These are phyloP conservation scores for Colletotrichum theobromicola DNA, from an alignment of 2,329 filamentous ascomycete genomes.

Conservation along the genomic window DNA sequence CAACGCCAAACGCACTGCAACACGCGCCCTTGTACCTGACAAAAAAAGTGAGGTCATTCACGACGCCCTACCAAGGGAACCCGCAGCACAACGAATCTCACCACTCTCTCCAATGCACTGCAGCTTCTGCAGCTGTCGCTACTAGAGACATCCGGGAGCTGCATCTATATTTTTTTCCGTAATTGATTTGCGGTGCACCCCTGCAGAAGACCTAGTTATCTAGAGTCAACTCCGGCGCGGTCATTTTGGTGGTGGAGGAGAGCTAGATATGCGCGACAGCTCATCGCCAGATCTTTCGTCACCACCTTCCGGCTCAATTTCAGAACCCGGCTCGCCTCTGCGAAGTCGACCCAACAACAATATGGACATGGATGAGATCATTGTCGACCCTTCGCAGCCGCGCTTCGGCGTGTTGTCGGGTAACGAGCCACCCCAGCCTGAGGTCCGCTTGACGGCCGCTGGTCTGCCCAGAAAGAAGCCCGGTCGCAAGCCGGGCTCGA, in stretches of 20 bases:
- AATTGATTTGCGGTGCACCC: not conserved
- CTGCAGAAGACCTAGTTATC: not conserved
- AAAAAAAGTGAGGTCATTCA: slow-evolving; percentile 24
- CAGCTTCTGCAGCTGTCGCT: not conserved
- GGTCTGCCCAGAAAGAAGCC: slow-evolving; percentile 68
- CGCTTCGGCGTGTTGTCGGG: slow-evolving; percentile 36
- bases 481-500: slow-evolving; percentile 67
- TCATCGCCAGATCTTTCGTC: slow-evolving; percentile 57
- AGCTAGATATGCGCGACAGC: slow-evolving; percentile 36
- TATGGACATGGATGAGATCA: slow-evolving; percentile 55
- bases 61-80: not conserved
- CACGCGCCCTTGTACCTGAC: slow-evolving; percentile 2
- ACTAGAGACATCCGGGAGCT: not conserved
- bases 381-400: slow-evolving; percentile 47
- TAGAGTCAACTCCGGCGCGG: not conserved
- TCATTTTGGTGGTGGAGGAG: slow-evolving; percentile 14
- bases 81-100: not conserved
- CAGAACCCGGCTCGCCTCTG: slow-evolving; percentile 53
- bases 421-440: slow-evolving; percentile 14
- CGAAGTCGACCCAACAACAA: slow-evolving; percentile 27
- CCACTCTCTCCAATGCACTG: not conserved
- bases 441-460: slow-evolving; percentile 54
- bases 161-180: not conserved
- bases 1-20: slow-evolving; percentile 5
- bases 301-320: slow-evolving; percentile 54